Percentiles rank a stretch among this genome's conserved stretches.
Conservation (phyloP, 352 stramenopile species). For the Globisporangium alternatum region DNA sequence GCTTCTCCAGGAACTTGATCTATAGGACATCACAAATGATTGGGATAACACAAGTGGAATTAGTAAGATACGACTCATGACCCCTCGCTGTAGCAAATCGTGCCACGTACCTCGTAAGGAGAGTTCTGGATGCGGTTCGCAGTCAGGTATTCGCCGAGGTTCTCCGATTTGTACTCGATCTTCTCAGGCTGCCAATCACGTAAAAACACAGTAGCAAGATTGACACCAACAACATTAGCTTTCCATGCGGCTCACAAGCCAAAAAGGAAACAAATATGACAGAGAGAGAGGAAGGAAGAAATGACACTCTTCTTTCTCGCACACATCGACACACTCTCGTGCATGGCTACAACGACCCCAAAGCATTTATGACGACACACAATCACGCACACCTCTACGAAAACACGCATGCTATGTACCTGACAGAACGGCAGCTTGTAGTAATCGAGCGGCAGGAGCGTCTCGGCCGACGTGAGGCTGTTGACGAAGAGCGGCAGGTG, state of each 20-base stretch:
- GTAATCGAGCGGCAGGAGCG: slow-evolving; percentile 96
- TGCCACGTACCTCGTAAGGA: slow-evolving; percentile 81
- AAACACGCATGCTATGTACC: slow-evolving; percentile 25
- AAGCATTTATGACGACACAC: too few species aligned
- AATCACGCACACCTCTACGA: not conserved
- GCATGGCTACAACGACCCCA: too few species aligned
- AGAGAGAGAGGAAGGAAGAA: too few species aligned
- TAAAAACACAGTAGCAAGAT: slow-evolving; percentile 4
- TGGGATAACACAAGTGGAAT: not conserved
- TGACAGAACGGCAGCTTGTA: slow-evolving; percentile 97
- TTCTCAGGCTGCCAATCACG: slow-evolving; percentile 56
- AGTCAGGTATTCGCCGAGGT: slow-evolving; percentile 98
- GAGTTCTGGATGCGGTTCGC: slow-evolving; percentile 99
- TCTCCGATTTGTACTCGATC: slow-evolving; percentile 97
- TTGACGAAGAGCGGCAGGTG: slow-evolving; percentile 92
- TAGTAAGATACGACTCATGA: slow-evolving; percentile 1
- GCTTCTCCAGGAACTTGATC: slow-evolving; percentile 86
- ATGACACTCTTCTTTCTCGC: not conserved
- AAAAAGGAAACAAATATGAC: not conserved
- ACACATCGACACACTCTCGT: not conserved
- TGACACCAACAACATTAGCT: not conserved
- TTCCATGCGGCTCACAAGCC: not conserved
- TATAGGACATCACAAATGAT: slow-evolving; percentile 15
- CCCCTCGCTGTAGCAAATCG: not conserved
- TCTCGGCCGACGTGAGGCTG: slow-evolving; percentile 94